Percentiles rank a stretch among this genome's conserved stretches.
Conservation (phyloP, 2,329 filamentous ascomycete genomes). For the Rhinocladiella mackenziei region DNA sequence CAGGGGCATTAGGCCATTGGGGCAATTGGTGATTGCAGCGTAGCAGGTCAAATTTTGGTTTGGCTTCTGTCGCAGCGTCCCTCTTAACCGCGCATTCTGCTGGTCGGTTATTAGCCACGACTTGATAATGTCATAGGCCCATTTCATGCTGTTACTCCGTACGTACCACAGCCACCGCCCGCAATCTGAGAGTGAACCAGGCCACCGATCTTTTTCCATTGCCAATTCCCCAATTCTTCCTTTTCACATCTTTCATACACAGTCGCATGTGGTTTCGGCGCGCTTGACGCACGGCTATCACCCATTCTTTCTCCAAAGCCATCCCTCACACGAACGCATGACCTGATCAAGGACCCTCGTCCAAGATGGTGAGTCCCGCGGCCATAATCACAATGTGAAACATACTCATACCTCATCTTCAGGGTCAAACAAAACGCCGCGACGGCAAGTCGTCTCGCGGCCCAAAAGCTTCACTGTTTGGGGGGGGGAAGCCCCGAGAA, state of each 20-base stretch:
- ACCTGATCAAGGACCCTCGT: conserved; percentile 14
- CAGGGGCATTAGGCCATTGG: too few relatives aligned
- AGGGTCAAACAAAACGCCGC: conserved; percentile 33
- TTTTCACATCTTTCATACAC: not conserved
- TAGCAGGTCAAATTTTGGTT: too few relatives aligned
- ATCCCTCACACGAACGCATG: conserved; percentile 16
- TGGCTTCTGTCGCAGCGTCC: too few relatives aligned
- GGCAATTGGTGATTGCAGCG: too few relatives aligned
- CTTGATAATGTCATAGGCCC: conserved; percentile 2
- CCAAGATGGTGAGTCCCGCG: conserved; percentile 17
- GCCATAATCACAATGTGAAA: conserved; percentile 2
- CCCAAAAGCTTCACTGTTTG: conserved; percentile 29
- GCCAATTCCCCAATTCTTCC: conserved; percentile 3
- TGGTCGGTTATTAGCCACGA: not conserved
- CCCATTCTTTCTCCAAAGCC: not conserved
- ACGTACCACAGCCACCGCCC: conserved; percentile 3
- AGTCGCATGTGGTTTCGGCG: not conserved
- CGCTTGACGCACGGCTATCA: not conserved
- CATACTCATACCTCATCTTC: conserved; percentile 7
- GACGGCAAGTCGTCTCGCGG: conserved; percentile 30
- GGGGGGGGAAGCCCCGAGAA: conserved; percentile 26
- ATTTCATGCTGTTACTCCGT: too few relatives aligned
- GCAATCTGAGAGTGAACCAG: conserved; percentile 11
- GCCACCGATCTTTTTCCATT: conserved; percentile 6
- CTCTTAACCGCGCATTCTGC: too few relatives aligned